Percentiles rank a stretch among this genome's conserved stretches.
phyloP scores from a whole-genome alignment of 2,329 filamentous ascomycete species.

The Gremmenia infestans region DNA sequence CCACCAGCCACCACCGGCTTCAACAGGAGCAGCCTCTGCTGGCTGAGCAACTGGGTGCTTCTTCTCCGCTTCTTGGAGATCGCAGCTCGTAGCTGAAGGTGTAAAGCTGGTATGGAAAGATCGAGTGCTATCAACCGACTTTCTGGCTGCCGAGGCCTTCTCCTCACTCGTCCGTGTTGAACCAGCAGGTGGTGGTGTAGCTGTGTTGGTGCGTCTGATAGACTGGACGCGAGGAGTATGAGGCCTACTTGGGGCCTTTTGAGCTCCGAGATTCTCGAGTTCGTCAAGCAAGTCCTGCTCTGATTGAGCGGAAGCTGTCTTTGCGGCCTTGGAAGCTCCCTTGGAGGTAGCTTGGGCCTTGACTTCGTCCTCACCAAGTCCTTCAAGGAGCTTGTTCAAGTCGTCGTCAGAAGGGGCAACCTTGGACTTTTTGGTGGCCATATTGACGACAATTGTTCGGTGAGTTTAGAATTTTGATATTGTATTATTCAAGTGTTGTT shows the following conservation, averaged over 20 bases:
- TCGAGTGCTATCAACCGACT: slow-evolving; percentile 72
- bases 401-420: slow-evolving; percentile 54
- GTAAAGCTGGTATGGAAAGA: slow-evolving; percentile 70
- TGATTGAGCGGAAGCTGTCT: slow-evolving; percentile 32
- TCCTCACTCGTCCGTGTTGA: slow-evolving; percentile 61
- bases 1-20: slow-evolving; percentile 70
- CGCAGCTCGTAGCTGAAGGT: slow-evolving; percentile 57
- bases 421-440: slow-evolving; percentile 59
- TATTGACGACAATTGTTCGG: slow-evolving; percentile 27
- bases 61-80: slow-evolving; percentile 54
- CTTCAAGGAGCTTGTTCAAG: slow-evolving; percentile 61
- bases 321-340: slow-evolving; percentile 32
- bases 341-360: slow-evolving; percentile 41
- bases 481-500: not conserved
- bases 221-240: slow-evolving; percentile 70
- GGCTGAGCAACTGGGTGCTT: slow-evolving; percentile 43
- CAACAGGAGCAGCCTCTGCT: slow-evolving; percentile 25
- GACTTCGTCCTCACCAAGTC: slow-evolving; percentile 48
- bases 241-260: slow-evolving; percentile 66
- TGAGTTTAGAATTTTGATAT: not conserved
- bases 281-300: slow-evolving; percentile 80
- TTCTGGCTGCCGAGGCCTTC: slow-evolving; percentile 49
- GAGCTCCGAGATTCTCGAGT: slow-evolving; percentile 66
- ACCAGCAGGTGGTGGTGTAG: slow-evolving; percentile 43
- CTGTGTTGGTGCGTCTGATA: slow-evolving; percentile 47